phyloP scores from a whole-genome alignment of 768 basidiomycete species.

The Leccinum variicolor region DNA sequence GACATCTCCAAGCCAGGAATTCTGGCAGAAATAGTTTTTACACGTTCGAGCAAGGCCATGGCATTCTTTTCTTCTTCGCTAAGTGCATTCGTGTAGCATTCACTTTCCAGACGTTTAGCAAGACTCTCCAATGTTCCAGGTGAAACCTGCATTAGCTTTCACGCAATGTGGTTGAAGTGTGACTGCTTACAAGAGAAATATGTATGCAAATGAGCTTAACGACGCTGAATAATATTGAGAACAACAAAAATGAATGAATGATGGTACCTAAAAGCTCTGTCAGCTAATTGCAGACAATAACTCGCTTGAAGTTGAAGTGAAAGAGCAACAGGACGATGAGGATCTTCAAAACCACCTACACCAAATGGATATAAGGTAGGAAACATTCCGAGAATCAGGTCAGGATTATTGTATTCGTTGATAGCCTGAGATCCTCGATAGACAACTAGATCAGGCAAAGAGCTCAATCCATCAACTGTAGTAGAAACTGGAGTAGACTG shows the following conservation, averaged over 20 bases:
- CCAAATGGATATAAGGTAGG: constrained; percentile 33
- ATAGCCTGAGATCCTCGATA: constrained; percentile 19
- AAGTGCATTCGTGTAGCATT: neutral
- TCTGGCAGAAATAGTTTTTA: constrained; percentile 29
- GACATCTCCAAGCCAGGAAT: constrained; percentile 31
- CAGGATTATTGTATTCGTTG: constrained; percentile 31
- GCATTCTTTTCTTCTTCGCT: constrained; percentile 4
- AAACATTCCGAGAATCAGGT: constrained; percentile 29
- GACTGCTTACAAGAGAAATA: neutral
- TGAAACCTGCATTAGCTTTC: neutral
- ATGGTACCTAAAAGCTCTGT: neutral
- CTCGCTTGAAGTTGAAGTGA: neutral
- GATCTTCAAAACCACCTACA: constrained; percentile 30
- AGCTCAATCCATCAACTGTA: too few relatives aligned
- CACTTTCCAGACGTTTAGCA: neutral
- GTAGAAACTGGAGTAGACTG: neutral
- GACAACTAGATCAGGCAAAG: constrained; percentile 23
- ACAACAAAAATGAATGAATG: neutral
- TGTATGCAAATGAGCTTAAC: neutral
- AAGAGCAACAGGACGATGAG: neutral
- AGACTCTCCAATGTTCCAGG: neutral
- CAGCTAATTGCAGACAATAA: too few relatives aligned
- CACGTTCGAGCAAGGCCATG: constrained; percentile 21
- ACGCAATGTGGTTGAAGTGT: neutral
- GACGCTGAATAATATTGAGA: neutral